These are phyloP conservation scores for Aspergillus carlsbadensis DNA, from an alignment of 495 filamentous ascomycete species.

Conservation along the genomic window DNA sequence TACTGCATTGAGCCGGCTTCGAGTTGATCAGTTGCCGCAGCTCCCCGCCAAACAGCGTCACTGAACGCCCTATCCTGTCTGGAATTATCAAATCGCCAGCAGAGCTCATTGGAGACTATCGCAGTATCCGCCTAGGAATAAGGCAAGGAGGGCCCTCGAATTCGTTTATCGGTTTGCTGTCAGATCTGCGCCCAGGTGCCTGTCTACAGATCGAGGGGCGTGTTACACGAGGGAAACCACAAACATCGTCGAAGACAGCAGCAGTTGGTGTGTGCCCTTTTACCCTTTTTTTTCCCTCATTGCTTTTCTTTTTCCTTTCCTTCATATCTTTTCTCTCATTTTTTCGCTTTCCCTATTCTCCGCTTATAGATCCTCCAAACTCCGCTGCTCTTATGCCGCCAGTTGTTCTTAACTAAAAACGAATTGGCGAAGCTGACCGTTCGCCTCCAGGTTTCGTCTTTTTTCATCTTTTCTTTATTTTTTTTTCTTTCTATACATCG, in stretches of 20 bases:
- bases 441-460: neutral
- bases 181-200: slow-evolving; percentile 30
- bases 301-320: slow-evolving; percentile 6
- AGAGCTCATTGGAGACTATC: neutral
- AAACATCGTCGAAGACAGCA: slow-evolving; percentile 41
- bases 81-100: neutral
- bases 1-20: slow-evolving; percentile 1
- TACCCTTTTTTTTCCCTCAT: slow-evolving; percentile 13
- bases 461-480: slow-evolving; percentile 6
- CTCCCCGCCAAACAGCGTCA: neutral
- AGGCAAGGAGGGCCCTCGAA: slow-evolving; percentile 20
- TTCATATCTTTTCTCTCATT: neutral
- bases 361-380: neutral
- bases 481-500: neutral
- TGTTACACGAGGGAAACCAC: slow-evolving; percentile 38
- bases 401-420: neutral
- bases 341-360: slow-evolving; percentile 18
- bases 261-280: slow-evolving; percentile 34
- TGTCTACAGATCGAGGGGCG: slow-evolving; percentile 29
- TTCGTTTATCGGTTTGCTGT: slow-evolving; percentile 25
- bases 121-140: slow-evolving; percentile 3
- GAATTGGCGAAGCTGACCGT: neutral
- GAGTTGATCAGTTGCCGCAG: neutral
- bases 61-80: neutral
- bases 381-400: neutral